Evolutionary conservation across 257 asterid species (phyloP).

Genomic region (Verbascum thapsus): DNA sequence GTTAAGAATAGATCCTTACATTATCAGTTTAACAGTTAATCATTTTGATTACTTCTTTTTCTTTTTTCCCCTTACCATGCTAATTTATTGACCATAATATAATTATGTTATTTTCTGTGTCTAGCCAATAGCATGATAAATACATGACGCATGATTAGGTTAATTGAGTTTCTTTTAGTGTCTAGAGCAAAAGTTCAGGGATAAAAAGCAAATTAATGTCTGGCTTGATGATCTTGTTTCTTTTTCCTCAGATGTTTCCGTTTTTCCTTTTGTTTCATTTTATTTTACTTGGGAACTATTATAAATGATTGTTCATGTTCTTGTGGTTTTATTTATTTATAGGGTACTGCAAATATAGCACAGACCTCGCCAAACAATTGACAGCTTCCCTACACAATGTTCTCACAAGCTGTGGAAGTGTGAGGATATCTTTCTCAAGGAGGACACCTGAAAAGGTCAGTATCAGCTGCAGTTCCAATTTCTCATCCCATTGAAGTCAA

Average conservation of each 20-base stretch:
- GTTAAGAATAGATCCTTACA: too few species aligned
- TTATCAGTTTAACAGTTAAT: too few species aligned
- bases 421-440: conserved; percentile 91
- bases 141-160: conserved; percentile 2
- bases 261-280: too few species aligned
- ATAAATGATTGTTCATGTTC: conserved; percentile 1
- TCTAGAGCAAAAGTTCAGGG: too few species aligned
- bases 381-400: conserved; percentile 69
- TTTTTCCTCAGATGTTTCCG: too few species aligned
- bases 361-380: conserved; percentile 87
- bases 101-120: too few species aligned
- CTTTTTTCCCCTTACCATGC: background rate
- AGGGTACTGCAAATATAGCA: conserved; percentile 89
- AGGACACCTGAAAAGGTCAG: conserved; percentile 88
- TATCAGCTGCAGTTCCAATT: too few species aligned
- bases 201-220: too few species aligned
- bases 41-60: too few species aligned
- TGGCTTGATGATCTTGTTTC: too few species aligned
- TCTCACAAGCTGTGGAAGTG: conserved; percentile 83
- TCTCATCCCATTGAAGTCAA: conserved; percentile 15
- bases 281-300: too few species aligned
- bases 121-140: background rate
- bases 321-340: conserved; percentile 33
- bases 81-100: conserved; percentile 16
- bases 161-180: background rate